A percentile compares a stretch with the other conserved stretches of the same genome.
These are phyloP conservation scores for Diospyros kaki DNA, from an alignment of 148 eudicot species.

Conservation along the genomic window DNA sequence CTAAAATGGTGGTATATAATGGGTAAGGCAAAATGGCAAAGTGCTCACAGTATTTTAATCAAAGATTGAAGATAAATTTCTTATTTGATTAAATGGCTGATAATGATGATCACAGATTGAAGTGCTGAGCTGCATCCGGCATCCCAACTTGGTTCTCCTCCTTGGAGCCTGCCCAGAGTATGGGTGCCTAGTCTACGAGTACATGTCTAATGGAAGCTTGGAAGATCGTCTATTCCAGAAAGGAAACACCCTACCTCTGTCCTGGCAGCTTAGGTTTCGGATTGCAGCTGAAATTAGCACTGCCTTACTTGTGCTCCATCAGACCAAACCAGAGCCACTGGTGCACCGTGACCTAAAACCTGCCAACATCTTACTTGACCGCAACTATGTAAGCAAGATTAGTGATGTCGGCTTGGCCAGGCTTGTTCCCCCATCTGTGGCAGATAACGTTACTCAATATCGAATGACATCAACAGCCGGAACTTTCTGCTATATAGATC, in stretches of 20 bases:
- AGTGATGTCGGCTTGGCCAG: conserved; percentile 90
- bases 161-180: conserved; percentile 98
- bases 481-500: conserved; percentile 92
- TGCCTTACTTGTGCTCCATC: conserved; percentile 82
- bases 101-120: conserved; percentile 48
- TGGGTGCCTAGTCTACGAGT: conserved; percentile 89
- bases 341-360: conserved; percentile 95
- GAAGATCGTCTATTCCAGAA: conserved; percentile 71
- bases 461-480: conserved; percentile 92
- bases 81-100: neutral
- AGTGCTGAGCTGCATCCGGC: conserved; percentile 82
- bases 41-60: too few relatives aligned
- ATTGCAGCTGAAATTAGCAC: conserved; percentile 83
- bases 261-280: conserved; percentile 80
- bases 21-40: too few relatives aligned
- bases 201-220: conserved; percentile 93
- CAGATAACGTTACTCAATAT: conserved; percentile 73
- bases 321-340: conserved; percentile 85
- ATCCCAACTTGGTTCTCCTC: conserved; percentile 94
- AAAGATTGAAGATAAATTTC: neutral
- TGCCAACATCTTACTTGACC: conserved; percentile 77
- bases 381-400: conserved; percentile 78
- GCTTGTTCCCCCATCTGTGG: conserved; percentile 79
- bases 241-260: conserved; percentile 49
- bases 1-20: too few relatives aligned